Evolutionary conservation across 192 early-diverging fungal species (phyloP).

Genomic region (Entomortierella chlamydospora): DNA sequence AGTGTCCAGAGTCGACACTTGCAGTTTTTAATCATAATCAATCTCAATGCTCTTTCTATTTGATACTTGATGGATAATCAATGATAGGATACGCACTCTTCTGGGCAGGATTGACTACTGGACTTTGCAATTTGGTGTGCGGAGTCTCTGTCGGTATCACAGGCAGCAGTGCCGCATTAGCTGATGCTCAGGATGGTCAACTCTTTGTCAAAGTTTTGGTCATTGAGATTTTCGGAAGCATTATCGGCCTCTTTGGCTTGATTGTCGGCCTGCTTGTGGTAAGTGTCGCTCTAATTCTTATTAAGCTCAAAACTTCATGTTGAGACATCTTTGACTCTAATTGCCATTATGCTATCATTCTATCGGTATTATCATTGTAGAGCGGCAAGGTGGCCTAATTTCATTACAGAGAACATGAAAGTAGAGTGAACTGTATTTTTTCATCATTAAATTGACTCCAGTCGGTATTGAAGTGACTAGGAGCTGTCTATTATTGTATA

Average conservation of each 20-base stretch:
- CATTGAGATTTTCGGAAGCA: constrained; percentile 96
- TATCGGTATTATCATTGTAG: neutral
- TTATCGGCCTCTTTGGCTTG: constrained; percentile 96
- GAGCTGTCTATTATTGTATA: neutral
- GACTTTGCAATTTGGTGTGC: constrained; percentile 92
- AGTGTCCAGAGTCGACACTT: too few species aligned
- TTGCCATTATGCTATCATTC: neutral
- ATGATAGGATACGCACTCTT: constrained; percentile 87
- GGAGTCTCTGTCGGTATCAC: constrained; percentile 94
- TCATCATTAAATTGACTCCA: neutral
- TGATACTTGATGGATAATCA: too few species aligned
- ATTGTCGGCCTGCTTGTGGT: constrained; percentile 92
- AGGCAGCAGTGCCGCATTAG: constrained; percentile 93
- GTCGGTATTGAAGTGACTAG: neutral
- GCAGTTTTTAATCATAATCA: too few species aligned
- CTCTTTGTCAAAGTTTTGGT: constrained; percentile 98
- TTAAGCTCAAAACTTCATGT: too few species aligned
- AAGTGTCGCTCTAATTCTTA: constrained; percentile 11
- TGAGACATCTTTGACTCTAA: neutral
- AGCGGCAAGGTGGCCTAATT: constrained; percentile 29
- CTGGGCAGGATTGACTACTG: constrained; percentile 97
- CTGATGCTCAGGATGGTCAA: constrained; percentile 93
- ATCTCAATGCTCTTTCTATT: neutral
- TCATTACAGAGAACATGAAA: neutral
- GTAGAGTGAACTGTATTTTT: too few species aligned